Evolutionary conservation across 345 rosid species (phyloP).

Genomic region (Eucalyptus fibrosa): DNA sequence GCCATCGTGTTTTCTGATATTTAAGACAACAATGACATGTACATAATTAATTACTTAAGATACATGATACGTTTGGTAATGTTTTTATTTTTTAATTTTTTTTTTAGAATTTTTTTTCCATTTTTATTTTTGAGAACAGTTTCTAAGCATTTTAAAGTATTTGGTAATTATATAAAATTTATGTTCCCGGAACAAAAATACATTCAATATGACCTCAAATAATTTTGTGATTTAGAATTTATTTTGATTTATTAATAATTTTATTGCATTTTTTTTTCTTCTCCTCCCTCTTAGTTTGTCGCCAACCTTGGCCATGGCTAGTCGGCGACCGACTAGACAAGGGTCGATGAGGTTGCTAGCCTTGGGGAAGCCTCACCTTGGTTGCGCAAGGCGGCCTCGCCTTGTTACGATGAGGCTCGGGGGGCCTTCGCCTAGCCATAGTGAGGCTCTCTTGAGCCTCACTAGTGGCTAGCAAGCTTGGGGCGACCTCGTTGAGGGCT

Average conservation of each 20-base stretch:
- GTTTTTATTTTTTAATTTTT: rapidly evolving
- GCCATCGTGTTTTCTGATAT: neutral
- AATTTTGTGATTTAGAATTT: no score
- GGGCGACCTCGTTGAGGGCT: rapidly evolving
- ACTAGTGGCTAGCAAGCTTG: rapidly evolving
- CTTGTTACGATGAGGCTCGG: rapidly evolving
- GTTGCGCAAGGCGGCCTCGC: no score
- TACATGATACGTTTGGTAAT: rapidly evolving
- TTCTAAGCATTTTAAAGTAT: no score
- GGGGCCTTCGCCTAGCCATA: no score
- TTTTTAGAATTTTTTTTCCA: no score
- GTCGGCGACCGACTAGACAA: rapidly evolving
- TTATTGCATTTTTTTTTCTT: no score
- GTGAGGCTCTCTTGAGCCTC: no score
- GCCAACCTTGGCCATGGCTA: rapidly evolving
- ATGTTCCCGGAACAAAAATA: rapidly evolving
- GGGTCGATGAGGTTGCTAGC: no score
- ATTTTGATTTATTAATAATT: no score
- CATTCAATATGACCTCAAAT: rapidly evolving
- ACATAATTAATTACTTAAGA: neutral
- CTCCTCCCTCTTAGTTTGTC: no score
- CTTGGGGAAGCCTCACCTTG: no score
- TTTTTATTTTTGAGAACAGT: rapidly evolving
- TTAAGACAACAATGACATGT: neutral
- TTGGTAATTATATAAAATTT: no score